These are phyloP conservation scores for Dictyostelium capitatum DNA, from an alignment of 78 protist genomes.

Conservation along the genomic window DNA sequence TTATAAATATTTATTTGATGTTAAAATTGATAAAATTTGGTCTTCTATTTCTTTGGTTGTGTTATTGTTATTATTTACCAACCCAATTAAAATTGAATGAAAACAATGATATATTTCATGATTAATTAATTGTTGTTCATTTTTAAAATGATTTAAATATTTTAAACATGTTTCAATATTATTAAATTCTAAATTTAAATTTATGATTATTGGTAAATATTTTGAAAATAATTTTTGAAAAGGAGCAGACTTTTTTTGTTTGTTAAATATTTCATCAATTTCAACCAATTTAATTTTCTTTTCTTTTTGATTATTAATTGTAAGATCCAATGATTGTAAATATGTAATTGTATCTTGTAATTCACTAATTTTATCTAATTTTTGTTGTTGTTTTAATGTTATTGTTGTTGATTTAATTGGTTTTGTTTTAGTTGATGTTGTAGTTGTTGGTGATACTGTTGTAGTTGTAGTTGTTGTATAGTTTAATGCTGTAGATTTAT, in stretches of 20 bases:
- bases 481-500: no score
- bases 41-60: not conserved
- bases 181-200: slow-evolving; percentile 1
- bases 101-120: not conserved
- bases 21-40: not conserved
- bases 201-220: not conserved
- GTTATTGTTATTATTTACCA: not conserved
- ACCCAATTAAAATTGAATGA: not conserved
- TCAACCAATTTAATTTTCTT: not conserved
- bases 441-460: not conserved
- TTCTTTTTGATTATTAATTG: not conserved
- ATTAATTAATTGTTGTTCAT: not conserved
- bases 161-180: not conserved
- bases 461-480: not conserved
- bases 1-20: not conserved
- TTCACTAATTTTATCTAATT: not conserved
- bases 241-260: not conserved
- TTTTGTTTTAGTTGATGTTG: not conserved
- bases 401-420: not conserved
- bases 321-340: not conserved
- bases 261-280: not conserved
- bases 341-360: not conserved
- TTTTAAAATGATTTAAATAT: not conserved
- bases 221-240: not conserved
- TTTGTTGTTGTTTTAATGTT: not conserved